Conservation (phyloP, 1,139 yeast species). For the Protomyces lactucae-debilis region DNA sequence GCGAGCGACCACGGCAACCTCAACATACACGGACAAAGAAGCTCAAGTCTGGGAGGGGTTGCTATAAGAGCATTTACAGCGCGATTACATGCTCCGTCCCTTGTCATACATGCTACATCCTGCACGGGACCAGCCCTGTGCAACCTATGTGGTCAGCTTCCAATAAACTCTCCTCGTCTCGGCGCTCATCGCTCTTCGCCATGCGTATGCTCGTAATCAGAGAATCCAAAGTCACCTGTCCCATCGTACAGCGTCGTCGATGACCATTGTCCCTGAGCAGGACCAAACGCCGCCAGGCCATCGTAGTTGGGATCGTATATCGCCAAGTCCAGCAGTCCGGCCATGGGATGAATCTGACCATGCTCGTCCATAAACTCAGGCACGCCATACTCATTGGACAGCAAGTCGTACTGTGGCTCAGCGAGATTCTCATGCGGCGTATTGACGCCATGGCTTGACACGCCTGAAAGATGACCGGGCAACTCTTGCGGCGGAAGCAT, state of each 20-base stretch:
- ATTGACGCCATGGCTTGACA: too few relatives aligned
- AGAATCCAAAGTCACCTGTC: background rate
- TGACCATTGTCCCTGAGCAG: background rate
- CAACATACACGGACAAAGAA: too few relatives aligned
- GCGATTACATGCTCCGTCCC: too few relatives aligned
- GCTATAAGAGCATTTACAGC: too few relatives aligned
- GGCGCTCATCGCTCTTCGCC: too few relatives aligned
- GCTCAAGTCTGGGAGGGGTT: too few relatives aligned
- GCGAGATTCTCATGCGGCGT: background rate
- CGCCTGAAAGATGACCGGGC: too few relatives aligned
- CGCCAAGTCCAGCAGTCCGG: background rate
- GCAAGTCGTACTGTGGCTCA: background rate
- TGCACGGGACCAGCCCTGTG: too few relatives aligned
- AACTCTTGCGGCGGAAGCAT: background rate
- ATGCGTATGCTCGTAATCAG: background rate
- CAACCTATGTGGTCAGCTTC: too few relatives aligned
- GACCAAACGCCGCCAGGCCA: background rate
- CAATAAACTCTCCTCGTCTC: too few relatives aligned
- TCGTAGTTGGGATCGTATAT: background rate
- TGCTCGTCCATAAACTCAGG: background rate
- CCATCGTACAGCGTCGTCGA: background rate
- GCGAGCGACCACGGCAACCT: too few relatives aligned
- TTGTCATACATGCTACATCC: too few relatives aligned
- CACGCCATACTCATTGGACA: background rate
- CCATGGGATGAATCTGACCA: background rate